Conservation (phyloP, 2,329 filamentous ascomycete species). For the Calonectria pteridis region DNA sequence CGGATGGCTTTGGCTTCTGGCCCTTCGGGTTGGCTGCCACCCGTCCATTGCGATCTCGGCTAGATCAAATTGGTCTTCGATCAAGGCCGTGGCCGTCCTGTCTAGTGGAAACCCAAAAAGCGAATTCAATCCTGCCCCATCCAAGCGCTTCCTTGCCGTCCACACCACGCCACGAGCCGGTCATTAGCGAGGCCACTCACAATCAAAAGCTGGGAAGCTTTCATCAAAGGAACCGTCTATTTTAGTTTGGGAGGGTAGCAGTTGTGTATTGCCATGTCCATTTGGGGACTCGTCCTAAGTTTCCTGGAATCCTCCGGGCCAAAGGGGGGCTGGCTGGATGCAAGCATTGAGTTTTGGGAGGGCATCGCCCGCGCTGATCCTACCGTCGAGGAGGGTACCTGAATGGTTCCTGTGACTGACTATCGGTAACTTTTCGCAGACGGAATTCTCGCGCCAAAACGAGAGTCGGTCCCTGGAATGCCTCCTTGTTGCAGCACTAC, state of each 20-base stretch:
- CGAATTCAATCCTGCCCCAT: constrained; percentile 27
- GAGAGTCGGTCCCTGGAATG: constrained; percentile 13
- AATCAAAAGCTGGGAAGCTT: constrained; percentile 35
- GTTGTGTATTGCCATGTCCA: constrained; percentile 11
- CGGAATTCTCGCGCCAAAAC: constrained; percentile 22
- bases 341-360: constrained; percentile 19
- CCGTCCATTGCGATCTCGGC: constrained; percentile 38
- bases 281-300: constrained; percentile 12
- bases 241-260: constrained; percentile 30
- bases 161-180: constrained; percentile 5
- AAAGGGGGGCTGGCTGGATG: constrained; percentile 33
- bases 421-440: background rate
- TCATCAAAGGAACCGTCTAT: constrained; percentile 38
- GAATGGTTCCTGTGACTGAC: constrained; percentile 8
- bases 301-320: constrained; percentile 22
- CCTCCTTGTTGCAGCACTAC: constrained; percentile 7
- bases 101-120: constrained; percentile 32
- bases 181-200: constrained; percentile 40
- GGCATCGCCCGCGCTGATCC: constrained; percentile 38
- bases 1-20: constrained; percentile 26
- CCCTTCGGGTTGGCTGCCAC: constrained; percentile 27
- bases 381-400: constrained; percentile 22
- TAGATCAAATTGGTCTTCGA: constrained; percentile 36
- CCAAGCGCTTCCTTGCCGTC: constrained; percentile 23
- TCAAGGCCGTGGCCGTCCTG: constrained; percentile 14